These are phyloP conservation scores for Boletus coccyginus DNA, from an alignment of 768 basidiomycete genomes.

Conservation along the genomic window DNA sequence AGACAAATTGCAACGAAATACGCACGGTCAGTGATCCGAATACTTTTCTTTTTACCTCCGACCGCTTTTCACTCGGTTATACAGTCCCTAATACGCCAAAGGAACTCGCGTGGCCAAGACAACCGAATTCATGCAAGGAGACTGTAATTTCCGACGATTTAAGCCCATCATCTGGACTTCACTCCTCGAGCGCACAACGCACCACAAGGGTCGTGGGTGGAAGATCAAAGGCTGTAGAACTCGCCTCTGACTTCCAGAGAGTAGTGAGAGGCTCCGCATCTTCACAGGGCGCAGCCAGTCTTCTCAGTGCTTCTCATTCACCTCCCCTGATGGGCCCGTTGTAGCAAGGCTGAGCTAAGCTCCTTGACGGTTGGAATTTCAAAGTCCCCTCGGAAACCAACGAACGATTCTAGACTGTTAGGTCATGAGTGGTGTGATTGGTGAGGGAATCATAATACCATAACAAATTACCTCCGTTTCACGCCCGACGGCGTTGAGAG, in stretches of 20 bases:
- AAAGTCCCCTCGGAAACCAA: slow-evolving; percentile 21
- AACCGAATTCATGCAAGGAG: slow-evolving; percentile 18
- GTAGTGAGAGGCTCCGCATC: slow-evolving; percentile 6
- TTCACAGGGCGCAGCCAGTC: slow-evolving; percentile 17
- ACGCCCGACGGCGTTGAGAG: slow-evolving; percentile 12
- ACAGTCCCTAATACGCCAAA: slow-evolving; percentile 11
- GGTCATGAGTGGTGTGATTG: slow-evolving; percentile 12
- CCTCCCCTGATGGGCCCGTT: slow-evolving; percentile 30
- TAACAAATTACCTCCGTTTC: slow-evolving; percentile 18
- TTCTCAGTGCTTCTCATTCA: slow-evolving; percentile 24
- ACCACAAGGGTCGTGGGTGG: slow-evolving; percentile 20
- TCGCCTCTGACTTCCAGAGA: slow-evolving; percentile 17
- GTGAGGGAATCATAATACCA: slow-evolving; percentile 14
- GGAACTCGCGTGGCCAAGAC: slow-evolving; percentile 19
- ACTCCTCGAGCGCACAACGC: slow-evolving; percentile 11
- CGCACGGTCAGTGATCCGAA: slow-evolving; percentile 13
- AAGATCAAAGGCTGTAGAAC: slow-evolving; percentile 20
- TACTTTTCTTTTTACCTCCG: not conserved
- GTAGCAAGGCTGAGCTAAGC: slow-evolving; percentile 19
- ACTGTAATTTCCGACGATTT: slow-evolving; percentile 23
- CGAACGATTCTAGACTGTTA: slow-evolving; percentile 18
- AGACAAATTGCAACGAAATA: not conserved
- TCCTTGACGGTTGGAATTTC: slow-evolving; percentile 22
- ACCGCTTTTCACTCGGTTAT: slow-evolving; percentile 3
- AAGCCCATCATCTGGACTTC: slow-evolving; percentile 4